These are phyloP conservation scores for Crataegus laevigata DNA, from an alignment of 306 rosid species.

Conservation along the genomic window DNA sequence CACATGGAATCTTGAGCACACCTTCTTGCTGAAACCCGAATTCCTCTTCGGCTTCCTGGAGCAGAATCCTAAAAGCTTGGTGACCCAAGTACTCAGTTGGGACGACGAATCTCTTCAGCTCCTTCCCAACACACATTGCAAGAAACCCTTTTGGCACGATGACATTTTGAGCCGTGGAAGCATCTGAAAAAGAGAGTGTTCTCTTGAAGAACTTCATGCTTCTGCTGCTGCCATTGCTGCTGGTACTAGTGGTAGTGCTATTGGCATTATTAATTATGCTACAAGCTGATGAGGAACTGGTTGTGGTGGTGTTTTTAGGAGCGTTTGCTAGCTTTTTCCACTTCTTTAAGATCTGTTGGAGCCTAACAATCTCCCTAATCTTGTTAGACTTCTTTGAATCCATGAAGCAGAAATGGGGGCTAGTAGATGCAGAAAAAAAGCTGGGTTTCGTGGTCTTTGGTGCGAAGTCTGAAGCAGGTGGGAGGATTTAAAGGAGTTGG, in stretches of 20 bases:
- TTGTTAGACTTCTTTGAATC: slow-evolving; percentile 87
- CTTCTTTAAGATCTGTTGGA: slow-evolving; percentile 86
- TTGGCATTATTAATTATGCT: background rate
- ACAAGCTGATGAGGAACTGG: background rate
- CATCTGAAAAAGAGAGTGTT: slow-evolving; percentile 59
- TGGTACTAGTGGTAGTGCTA: background rate
- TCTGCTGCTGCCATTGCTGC: slow-evolving; percentile 19
- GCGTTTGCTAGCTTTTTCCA: slow-evolving; percentile 85
- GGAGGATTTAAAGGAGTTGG: slow-evolving; percentile 31
- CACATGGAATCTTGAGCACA: slow-evolving; percentile 66
- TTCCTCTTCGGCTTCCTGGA: slow-evolving; percentile 59
- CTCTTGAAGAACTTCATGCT: slow-evolving; percentile 68
- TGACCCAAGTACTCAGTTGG: slow-evolving; percentile 60
- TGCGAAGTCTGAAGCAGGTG: slow-evolving; percentile 15
- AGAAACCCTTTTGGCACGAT: slow-evolving; percentile 75
- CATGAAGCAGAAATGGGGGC: slow-evolving; percentile 20
- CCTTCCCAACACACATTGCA: slow-evolving; percentile 74
- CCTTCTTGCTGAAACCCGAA: slow-evolving; percentile 77
- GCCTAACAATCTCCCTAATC: slow-evolving; percentile 89
- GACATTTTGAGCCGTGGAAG: slow-evolving; percentile 15
- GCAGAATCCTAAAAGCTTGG: slow-evolving; percentile 51
- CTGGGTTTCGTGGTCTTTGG: background rate
- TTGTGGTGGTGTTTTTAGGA: slow-evolving; percentile 27
- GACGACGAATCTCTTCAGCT: slow-evolving; percentile 65
- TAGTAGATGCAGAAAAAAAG: background rate